Evolutionary conservation across 306 rosid genomes (phyloP).

Genomic region (Calophaca sinica): DNA sequence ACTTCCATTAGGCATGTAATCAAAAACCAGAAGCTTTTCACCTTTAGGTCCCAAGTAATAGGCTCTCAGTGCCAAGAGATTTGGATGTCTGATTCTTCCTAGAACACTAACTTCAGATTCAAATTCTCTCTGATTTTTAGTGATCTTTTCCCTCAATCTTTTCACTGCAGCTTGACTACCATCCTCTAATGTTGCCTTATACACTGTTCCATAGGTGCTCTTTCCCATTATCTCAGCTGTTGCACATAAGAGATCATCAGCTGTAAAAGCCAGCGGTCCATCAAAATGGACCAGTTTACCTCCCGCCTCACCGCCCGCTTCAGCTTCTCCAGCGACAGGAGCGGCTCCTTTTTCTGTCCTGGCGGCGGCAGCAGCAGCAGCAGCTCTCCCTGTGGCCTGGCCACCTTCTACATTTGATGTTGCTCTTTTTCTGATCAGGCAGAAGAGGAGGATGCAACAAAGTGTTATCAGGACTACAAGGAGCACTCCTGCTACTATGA

Average conservation of each 20-base stretch:
- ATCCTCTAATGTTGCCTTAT: slow-evolving; percentile 92
- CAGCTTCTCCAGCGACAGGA: slow-evolving; percentile 59
- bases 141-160: slow-evolving; percentile 87
- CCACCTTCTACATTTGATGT: slow-evolving; percentile 59
- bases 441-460: slow-evolving; percentile 68
- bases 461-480: slow-evolving; percentile 58
- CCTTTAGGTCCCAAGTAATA: slow-evolving; percentile 90
- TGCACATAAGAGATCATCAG: slow-evolving; percentile 93
- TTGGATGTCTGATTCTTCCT: slow-evolving; percentile 83
- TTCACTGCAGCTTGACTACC: slow-evolving; percentile 96
- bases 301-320: slow-evolving; percentile 70
- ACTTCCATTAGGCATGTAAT: slow-evolving; percentile 79
- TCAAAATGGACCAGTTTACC: slow-evolving; percentile 91
- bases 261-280: slow-evolving; percentile 79
- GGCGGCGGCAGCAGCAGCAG: slow-evolving; percentile 49
- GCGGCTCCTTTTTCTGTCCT: slow-evolving; percentile 71
- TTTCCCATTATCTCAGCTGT: slow-evolving; percentile 98
- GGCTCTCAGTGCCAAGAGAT: slow-evolving; percentile 83
- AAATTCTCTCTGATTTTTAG: slow-evolving; percentile 81
- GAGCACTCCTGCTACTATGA: slow-evolving; percentile 80
- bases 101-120: slow-evolving; percentile 75
- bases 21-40: slow-evolving; percentile 91
- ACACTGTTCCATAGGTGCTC: slow-evolving; percentile 94
- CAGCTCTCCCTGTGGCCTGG: slow-evolving; percentile 47
- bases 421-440: slow-evolving; percentile 66